phyloP scores from a whole-genome alignment of 352 stramenopile genomes.

The Poterioochromonas sp. region DNA sequence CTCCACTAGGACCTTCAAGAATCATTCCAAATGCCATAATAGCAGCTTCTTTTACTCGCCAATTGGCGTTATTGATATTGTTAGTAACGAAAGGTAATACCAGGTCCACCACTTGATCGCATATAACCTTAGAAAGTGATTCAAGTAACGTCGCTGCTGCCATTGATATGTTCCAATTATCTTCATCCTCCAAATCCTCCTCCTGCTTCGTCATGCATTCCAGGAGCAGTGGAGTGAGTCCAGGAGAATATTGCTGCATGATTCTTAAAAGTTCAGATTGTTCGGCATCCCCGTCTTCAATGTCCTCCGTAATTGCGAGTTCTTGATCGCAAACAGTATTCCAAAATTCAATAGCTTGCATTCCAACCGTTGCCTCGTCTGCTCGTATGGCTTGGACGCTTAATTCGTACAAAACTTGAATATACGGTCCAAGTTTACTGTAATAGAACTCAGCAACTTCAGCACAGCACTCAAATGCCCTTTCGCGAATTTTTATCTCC shows the following conservation, averaged over 20 bases:
- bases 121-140: slow-evolving; percentile 79
- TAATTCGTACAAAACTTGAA: slow-evolving; percentile 87
- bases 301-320: slow-evolving; percentile 80
- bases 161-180: slow-evolving; percentile 86
- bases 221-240: slow-evolving; percentile 77
- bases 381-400: slow-evolving; percentile 82
- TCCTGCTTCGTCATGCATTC: slow-evolving; percentile 85
- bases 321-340: slow-evolving; percentile 91
- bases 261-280: background rate
- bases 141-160: slow-evolving; percentile 80
- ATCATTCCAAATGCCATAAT: slow-evolving; percentile 94
- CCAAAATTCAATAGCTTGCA: slow-evolving; percentile 96
- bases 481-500: slow-evolving; percentile 65
- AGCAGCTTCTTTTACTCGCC: slow-evolving; percentile 84
- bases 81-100: slow-evolving; percentile 86
- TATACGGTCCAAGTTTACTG: slow-evolving; percentile 85
- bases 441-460: slow-evolving; percentile 91
- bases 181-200: slow-evolving; percentile 82
- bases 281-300: slow-evolving; percentile 54
- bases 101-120: slow-evolving; percentile 73
- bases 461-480: slow-evolving; percentile 89
- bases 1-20: slow-evolving; percentile 76
- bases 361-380: slow-evolving; percentile 67
- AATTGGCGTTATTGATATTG: slow-evolving; percentile 86
- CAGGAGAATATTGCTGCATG: slow-evolving; percentile 40